phyloP scores from a whole-genome alignment of 2,329 filamentous ascomycete species.

The Lomentospora prolificans region DNA sequence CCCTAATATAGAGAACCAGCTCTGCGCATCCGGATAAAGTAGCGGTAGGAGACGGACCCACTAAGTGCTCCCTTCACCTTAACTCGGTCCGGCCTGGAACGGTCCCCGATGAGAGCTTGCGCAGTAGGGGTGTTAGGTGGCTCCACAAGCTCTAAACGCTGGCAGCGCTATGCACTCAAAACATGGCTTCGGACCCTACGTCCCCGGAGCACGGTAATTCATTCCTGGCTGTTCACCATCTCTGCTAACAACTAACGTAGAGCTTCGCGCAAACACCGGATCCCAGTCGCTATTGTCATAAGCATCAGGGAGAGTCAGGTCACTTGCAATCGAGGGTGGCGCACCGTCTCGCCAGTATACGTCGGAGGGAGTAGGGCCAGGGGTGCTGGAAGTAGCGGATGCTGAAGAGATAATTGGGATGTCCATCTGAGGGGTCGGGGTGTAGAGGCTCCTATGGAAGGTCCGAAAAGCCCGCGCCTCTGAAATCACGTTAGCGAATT shows the following conservation, averaged over 20 bases:
- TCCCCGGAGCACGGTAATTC: too few species aligned
- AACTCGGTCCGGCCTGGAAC: too few species aligned
- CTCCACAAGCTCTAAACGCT: too few species aligned
- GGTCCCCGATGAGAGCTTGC: too few species aligned
- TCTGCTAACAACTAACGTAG: background rate
- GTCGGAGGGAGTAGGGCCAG: background rate
- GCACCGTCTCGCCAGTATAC: background rate
- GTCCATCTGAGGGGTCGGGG: background rate
- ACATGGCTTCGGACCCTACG: too few species aligned
- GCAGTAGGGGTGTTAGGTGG: too few species aligned
- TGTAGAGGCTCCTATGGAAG: background rate
- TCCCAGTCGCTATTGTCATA: background rate
- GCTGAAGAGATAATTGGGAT: background rate
- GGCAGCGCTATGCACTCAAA: too few species aligned
- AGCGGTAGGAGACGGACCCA: too few species aligned
- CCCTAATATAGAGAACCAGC: too few species aligned
- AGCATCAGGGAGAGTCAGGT: background rate
- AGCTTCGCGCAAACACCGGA: background rate
- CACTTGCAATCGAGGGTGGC: background rate
- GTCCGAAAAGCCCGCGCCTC: background rate
- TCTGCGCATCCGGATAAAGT: too few species aligned
- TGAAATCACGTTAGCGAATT: background rate
- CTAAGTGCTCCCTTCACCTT: too few species aligned
- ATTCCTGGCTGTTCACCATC: too few species aligned
- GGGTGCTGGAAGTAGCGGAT: background rate